phyloP scores from a whole-genome alignment of 2,329 filamentous ascomycete genomes.

The Pseudogymnoascus sp. region DNA sequence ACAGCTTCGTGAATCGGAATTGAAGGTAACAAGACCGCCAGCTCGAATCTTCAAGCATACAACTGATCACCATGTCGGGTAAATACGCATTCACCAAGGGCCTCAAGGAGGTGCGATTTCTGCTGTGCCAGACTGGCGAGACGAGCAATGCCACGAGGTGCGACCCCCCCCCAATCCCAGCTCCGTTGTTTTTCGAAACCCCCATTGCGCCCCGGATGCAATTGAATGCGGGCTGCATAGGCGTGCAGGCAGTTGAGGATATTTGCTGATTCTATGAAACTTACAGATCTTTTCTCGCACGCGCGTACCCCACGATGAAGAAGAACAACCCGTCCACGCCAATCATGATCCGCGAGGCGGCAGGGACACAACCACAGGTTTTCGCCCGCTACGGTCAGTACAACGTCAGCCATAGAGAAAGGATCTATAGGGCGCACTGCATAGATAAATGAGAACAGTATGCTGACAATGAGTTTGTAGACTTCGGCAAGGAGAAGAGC shows the following conservation, averaged over 20 bases:
- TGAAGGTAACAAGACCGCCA: background rate
- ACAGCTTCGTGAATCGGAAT: constrained; percentile 6
- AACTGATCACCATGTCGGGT: constrained; percentile 59
- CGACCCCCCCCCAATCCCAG: constrained; percentile 25
- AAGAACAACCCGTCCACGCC: constrained; percentile 93
- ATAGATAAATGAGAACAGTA: background rate
- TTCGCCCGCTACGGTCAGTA: constrained; percentile 83
- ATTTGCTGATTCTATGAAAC: background rate
- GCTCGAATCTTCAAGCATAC: constrained; percentile 9
- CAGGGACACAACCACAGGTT: constrained; percentile 74
- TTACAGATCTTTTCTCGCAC: constrained; percentile 74
- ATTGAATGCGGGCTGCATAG: background rate
- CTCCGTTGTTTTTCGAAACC: constrained; percentile 1
- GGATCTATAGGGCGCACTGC: background rate
- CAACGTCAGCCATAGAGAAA: background rate
- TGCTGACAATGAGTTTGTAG: constrained; percentile 34
- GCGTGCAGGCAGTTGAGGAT: background rate
- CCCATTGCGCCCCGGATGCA: background rate
- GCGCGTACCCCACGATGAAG: constrained; percentile 97
- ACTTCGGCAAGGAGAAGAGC: constrained; percentile 61
- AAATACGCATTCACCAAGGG: constrained; percentile 88
- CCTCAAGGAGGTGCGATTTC: constrained; percentile 92
- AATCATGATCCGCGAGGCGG: constrained; percentile 90
- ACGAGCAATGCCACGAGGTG: constrained; percentile 85
- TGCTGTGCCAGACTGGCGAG: constrained; percentile 92